Conservation (phyloP, 306 rosid species). For the Malus fusca region DNA sequence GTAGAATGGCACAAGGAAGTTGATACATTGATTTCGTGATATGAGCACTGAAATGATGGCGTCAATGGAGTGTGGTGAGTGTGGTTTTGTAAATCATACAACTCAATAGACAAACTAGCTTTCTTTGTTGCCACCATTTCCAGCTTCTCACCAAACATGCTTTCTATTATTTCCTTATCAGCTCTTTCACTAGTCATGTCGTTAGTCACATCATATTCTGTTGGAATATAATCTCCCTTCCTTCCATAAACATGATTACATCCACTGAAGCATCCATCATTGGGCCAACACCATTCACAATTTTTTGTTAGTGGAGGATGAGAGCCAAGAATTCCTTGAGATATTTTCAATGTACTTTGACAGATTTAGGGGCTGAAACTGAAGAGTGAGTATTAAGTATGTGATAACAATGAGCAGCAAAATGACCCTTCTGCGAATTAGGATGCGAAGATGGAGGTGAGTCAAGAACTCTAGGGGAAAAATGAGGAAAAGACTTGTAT, state of each 20-base stretch:
- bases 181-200: constrained; percentile 16
- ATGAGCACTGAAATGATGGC: constrained; percentile 37
- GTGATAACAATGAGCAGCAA: too few relatives aligned
- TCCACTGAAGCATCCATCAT: constrained; percentile 62
- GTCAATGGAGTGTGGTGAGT: constrained; percentile 31
- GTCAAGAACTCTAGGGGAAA: too few relatives aligned
- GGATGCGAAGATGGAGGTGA: too few relatives aligned
- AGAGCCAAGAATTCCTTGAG: too few relatives aligned
- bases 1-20: constrained; percentile 24
- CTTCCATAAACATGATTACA: constrained; percentile 37
- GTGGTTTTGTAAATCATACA: constrained; percentile 17
- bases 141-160: constrained; percentile 4
- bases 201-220: constrained; percentile 12
- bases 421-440: too few relatives aligned
- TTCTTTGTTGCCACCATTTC: constrained; percentile 29
- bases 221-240: constrained; percentile 38
- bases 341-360: too few relatives aligned
- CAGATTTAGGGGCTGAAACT: too few relatives aligned
- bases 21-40: constrained; percentile 42
- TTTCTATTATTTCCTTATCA: not conserved
- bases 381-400: too few relatives aligned
- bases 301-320: constrained; percentile 32
- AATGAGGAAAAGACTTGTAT: too few relatives aligned
- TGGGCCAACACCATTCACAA: constrained; percentile 73
- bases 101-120: constrained; percentile 18